Base-by-base conservation (phyloP, 1,284 basidiomycete genomes). In the Gymnopus androsaceus region DNA sequence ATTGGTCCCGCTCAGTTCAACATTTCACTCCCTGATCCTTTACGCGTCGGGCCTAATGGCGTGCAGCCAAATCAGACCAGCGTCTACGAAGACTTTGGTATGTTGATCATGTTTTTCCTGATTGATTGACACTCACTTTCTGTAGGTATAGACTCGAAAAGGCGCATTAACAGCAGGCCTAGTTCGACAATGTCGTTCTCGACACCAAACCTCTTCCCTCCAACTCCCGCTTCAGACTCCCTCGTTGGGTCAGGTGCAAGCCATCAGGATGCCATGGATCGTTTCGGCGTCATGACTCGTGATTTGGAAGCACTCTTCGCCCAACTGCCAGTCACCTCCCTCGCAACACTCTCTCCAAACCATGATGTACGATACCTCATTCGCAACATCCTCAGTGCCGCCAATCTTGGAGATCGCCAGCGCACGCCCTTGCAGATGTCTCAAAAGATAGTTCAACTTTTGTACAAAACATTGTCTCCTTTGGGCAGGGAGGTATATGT, bases 41-140 rank as follows among this genome's bases (percentile, higher is more conserved):
- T 99, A 40, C 86, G 94, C 28, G 85, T 99, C 66, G 91, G 92
- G 64, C 79, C 87, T 8, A 87, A 81, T 42, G 97, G 96, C 45
- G 78, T 99, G 4, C 87, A 92, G 59, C 78, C 84, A 17, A 82
- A 86, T 61, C 97, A 99, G 72, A 76, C 90, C 40, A 84, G 86
- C 54, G 95, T 99, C 4, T 99, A 99, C 72, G 95, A 98, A 64
- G 96, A 98, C 67, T 98, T 99, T 67, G 86, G 90, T 83, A 75
- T 73, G 75, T 48, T 51, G 48, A 21, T 58, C 23, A 46, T 40
- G 17, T 56, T 52, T 21, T 46, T 61, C 44, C 60, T 25, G n/a
- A n/a, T n/a, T n/a, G n/a, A n/a, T 62, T 4, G 12, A 46, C 0
- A 11, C 14, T 27, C 40, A 25, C 44, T 4, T 21, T 17, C 25